phyloP scores from a whole-genome alignment of 164 flowering plant species.

The Chimonanthus salicifolius region DNA sequence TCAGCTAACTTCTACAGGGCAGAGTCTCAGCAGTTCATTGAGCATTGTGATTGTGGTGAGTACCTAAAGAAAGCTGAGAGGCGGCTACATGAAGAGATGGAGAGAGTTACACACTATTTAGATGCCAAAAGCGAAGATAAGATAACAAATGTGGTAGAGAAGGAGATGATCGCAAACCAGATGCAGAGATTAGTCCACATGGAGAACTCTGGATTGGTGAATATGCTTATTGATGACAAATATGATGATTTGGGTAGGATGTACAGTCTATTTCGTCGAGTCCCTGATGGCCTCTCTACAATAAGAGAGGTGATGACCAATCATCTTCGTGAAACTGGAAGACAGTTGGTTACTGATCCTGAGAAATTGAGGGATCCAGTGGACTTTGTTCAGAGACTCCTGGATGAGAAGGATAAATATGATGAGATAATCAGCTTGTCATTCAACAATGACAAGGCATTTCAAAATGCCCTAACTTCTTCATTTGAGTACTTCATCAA shows the following conservation, averaged over 20 bases:
- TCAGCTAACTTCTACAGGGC: constrained; percentile 69
- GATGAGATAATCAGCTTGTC: constrained; percentile 65
- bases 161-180: constrained; percentile 92
- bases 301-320: constrained; percentile 86
- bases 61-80: constrained; percentile 75
- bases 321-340: constrained; percentile 75
- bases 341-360: constrained; percentile 84
- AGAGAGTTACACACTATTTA: constrained; percentile 75
- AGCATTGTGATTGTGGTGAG: constrained; percentile 80
- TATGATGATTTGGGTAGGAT: constrained; percentile 81
- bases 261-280: constrained; percentile 75
- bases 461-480: constrained; percentile 86
- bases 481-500: constrained; percentile 88
- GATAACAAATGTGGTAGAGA: constrained; percentile 83
- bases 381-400: constrained; percentile 80
- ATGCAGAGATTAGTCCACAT: constrained; percentile 83
- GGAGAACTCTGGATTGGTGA: constrained; percentile 92
- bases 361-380: constrained; percentile 88
- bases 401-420: constrained; percentile 78
- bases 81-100: constrained; percentile 76
- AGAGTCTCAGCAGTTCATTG: constrained; percentile 78
- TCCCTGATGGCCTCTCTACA: constrained; percentile 65
- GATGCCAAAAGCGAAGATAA: constrained; percentile 61
- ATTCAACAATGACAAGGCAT: constrained; percentile 75
- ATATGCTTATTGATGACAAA: constrained; percentile 85